Evolutionary conservation across 768 basidiomycete species (phyloP), one percentile per base, ranked within the genome.

Genomic region (Podaxis sp.): DNA sequence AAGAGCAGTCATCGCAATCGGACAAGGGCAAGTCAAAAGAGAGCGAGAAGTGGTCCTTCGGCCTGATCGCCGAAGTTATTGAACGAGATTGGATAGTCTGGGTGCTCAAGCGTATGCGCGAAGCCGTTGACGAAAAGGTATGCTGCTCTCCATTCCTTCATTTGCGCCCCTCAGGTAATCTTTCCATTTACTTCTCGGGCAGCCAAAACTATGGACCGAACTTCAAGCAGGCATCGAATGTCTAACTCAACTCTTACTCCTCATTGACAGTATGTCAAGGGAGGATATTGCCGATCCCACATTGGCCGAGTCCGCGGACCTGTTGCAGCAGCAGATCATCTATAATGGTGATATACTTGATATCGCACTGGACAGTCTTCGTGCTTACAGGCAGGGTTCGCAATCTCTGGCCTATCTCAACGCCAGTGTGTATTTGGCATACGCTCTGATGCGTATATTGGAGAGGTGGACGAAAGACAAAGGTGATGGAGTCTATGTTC

Each of bases 281-380:
- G 77, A 82, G 56, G 73, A 78, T 27, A 77, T 80, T 46, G 68
- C 69, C 49, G 83, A 87, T 49, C 71, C 80, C 15, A 66, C 68
- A 6, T 63, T 94, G 65, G 76, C 78, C 49, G 94, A 96, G 38
- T 88, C 90, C 25, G 91, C 95, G 54, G 86, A 86, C 59, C 78
- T 89, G 19, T 80, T 98, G 1, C 92, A 94, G 68, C 87, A 94
- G 65, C 93, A 97, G 72, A 79, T 99, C 25, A 90, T 98, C 69
- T 98, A 98, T 77, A 95, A 95, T 68, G 95, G 93, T 37, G 94
- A 98, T 66, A 88, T 96, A 17, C 86, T 98, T 58, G 96, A 98
- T 67, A 85, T 94, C 24, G 85, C 94, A 0, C 77, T 95, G 49
- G 88, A 90, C 25, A 88, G 91, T 59, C 73, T 98, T 54, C 80